Percentiles rank a stretch among this genome's conserved stretches.
These are phyloP conservation scores for Penicillium riverlandense DNA, from an alignment of 495 filamentous ascomycete genomes.

Conservation along the genomic window DNA sequence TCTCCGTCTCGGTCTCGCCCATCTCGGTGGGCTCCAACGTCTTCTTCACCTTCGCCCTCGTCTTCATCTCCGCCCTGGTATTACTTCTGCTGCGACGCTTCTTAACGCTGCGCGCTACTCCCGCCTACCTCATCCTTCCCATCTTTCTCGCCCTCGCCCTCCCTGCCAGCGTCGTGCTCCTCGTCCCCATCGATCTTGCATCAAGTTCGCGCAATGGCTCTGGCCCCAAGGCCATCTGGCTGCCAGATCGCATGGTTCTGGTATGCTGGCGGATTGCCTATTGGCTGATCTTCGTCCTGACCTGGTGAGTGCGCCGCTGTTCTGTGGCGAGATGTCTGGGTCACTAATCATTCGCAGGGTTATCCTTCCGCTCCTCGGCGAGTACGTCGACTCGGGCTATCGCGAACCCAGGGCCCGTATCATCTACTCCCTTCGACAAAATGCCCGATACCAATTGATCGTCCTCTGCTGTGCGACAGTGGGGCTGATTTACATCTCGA, in stretches of 20 bases:
- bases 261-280: conserved; percentile 91
- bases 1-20: conserved; percentile 19
- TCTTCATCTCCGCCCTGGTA: conserved; percentile 65
- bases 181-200: conserved; percentile 93
- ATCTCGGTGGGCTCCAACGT: conserved; percentile 57
- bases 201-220: conserved; percentile 69
- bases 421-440: conserved; percentile 74
- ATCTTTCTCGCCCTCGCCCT: conserved; percentile 91
- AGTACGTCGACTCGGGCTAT: conserved; percentile 90
- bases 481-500: conserved; percentile 77
- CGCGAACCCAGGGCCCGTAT: conserved; percentile 75
- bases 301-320: conserved; percentile 55
- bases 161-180: conserved; percentile 85
- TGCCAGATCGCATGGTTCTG: conserved; percentile 60
- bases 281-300: conserved; percentile 92
- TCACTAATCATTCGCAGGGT: conserved; percentile 46
- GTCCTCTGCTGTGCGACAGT: conserved; percentile 61
- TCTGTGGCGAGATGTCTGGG: background rate
- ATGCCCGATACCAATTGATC: conserved; percentile 81
- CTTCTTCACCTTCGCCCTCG: conserved; percentile 64
- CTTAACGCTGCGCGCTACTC: conserved; percentile 82
- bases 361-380: conserved; percentile 86
- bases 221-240: conserved; percentile 58
- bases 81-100: conserved; percentile 82
- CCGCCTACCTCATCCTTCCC: conserved; percentile 82